Evolutionary conservation across 371 early-diverging fungal genomes (phyloP).

Genomic region (Rhizopus microsporus): DNA sequence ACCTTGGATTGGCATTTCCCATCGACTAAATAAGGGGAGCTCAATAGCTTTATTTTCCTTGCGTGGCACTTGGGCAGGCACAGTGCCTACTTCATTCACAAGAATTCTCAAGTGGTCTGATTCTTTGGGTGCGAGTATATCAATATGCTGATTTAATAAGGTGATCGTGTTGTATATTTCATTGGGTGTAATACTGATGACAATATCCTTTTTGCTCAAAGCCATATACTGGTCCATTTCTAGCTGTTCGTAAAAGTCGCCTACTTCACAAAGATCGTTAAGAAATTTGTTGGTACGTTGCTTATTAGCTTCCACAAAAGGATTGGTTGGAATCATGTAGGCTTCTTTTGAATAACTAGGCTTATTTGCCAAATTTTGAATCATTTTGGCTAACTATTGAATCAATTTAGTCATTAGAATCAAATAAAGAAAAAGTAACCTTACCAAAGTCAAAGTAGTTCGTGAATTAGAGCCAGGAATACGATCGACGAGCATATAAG

Average conservation of each 20-base stretch:
- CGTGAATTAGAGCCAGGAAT: conserved; percentile 73
- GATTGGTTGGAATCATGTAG: conserved; percentile 88
- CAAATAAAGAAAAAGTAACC: neutral
- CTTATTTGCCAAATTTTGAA: conserved; percentile 94
- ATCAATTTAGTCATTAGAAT: neutral
- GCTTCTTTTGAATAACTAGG: conserved; percentile 91
- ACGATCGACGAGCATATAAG: conserved; percentile 85
- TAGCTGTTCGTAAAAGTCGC: conserved; percentile 91
- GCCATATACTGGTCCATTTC: conserved; percentile 98
- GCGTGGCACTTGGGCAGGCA: conserved; percentile 80
- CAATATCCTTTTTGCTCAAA: conserved; percentile 87
- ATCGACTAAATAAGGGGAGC: conserved; percentile 84
- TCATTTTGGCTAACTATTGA: conserved; percentile 79
- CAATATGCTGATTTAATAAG: conserved; percentile 81
- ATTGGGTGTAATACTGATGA: conserved; percentile 86
- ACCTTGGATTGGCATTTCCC: conserved; percentile 91
- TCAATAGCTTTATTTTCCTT: conserved; percentile 84
- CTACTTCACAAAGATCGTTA: conserved; percentile 90
- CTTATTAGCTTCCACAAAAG: conserved; percentile 89
- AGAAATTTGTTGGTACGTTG: conserved; percentile 84
- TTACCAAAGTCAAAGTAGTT: conserved; percentile 74
- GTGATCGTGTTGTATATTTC: conserved; percentile 91
- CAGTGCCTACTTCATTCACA: conserved; percentile 76
- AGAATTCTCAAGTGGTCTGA: conserved; percentile 80
- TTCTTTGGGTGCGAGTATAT: conserved; percentile 76